Evolutionary conservation across 2,329 filamentous ascomycete genomes (phyloP).

Genomic region (Alternaria incomplexa): DNA sequence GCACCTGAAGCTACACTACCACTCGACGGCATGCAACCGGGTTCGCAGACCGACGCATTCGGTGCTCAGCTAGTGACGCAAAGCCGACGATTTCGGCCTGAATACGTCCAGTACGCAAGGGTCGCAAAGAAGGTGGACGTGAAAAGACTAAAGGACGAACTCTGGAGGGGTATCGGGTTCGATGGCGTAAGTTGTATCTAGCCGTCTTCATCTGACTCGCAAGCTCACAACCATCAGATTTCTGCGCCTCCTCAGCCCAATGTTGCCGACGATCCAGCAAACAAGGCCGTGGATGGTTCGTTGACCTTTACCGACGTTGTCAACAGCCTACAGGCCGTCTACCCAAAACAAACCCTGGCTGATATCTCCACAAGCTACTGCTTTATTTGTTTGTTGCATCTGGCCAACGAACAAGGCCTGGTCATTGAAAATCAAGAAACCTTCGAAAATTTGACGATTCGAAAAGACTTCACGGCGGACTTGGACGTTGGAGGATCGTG

Average conservation of each 20-base stretch:
- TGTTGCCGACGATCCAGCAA: conserved; percentile 34
- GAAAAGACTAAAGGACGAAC: conserved; percentile 67
- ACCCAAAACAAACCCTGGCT: conserved; percentile 82
- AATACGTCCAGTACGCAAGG: conserved; percentile 70
- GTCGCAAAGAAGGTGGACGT: conserved; percentile 73
- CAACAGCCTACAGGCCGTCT: conserved; percentile 84
- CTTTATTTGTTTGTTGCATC: conserved; percentile 89
- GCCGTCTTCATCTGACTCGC: background rate
- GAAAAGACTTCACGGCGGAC: conserved; percentile 54
- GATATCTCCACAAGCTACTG: conserved; percentile 94
- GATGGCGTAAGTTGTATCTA: conserved; percentile 43
- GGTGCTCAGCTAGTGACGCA: conserved; percentile 68
- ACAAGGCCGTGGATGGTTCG: conserved; percentile 56
- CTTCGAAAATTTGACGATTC: conserved; percentile 57
- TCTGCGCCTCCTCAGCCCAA: conserved; percentile 22
- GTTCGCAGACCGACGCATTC: conserved; percentile 61
- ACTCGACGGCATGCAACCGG: conserved; percentile 59
- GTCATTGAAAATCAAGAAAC: conserved; percentile 70
- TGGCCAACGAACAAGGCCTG: conserved; percentile 92
- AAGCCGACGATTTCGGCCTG: conserved; percentile 64
- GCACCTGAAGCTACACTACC: conserved; percentile 41
- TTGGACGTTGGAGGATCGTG: conserved; percentile 34
- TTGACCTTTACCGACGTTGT: conserved; percentile 92
- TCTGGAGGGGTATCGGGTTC: conserved; percentile 68
- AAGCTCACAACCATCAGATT: conserved; percentile 25